A percentile compares a stretch with the other conserved stretches of the same genome.
phyloP scores from a whole-genome alignment of 352 stramenopile genomes.

The Globisporangium polare region DNA sequence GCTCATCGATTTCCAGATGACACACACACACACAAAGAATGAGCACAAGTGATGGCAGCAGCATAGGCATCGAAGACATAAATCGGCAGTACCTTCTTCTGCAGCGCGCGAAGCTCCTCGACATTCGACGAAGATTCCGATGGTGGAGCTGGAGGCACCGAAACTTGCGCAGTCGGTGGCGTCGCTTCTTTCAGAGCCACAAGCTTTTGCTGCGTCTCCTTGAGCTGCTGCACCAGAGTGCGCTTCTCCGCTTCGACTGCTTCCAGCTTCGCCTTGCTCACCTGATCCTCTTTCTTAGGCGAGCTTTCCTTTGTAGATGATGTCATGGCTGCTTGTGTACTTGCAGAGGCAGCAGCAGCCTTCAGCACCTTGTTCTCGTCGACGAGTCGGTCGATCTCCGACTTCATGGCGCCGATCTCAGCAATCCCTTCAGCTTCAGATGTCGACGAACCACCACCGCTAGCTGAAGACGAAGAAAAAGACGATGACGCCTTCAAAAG shows the following conservation, averaged over 20 bases:
- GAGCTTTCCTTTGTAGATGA: not conserved
- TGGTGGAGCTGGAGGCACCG: not conserved
- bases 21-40: not conserved
- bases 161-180: constrained; percentile 5
- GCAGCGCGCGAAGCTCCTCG: constrained; percentile 40
- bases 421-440: constrained; percentile 42
- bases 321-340: not conserved
- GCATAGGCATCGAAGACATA: not conserved
- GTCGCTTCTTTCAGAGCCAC: constrained; percentile 24
- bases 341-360: not conserved
- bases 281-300: constrained; percentile 16
- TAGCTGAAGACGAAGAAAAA: constrained; percentile 4
- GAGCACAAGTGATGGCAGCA: not conserved
- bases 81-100: constrained; percentile 50
- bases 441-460: not conserved
- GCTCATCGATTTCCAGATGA: not conserved
- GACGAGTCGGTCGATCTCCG: constrained; percentile 65
- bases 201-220: constrained; percentile 59
- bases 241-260: constrained; percentile 54
- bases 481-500: constrained; percentile 6
- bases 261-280: constrained; percentile 38
- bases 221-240: constrained; percentile 52
- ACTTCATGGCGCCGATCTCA: constrained; percentile 69
- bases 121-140: constrained; percentile 13
- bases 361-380: constrained; percentile 64